Conservation (phyloP, 805 yeast genomes). For the Ogataea wickerhamii region DNA sequence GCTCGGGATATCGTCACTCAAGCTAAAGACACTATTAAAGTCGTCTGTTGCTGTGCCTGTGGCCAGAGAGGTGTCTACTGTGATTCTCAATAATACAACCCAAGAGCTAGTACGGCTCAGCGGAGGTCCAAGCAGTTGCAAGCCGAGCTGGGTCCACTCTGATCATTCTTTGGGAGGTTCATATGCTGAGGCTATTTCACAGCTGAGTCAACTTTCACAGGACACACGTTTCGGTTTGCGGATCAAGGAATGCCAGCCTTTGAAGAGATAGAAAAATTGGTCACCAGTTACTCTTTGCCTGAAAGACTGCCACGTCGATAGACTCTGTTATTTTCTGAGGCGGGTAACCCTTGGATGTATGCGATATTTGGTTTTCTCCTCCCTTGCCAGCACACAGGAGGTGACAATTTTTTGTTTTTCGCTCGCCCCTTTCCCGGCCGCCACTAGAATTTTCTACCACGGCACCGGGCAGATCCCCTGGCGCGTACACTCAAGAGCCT, state of each 20-base stretch:
- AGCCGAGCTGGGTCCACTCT: slow-evolving; percentile 89
- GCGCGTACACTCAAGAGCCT: too few species aligned
- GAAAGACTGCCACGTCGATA: too few species aligned
- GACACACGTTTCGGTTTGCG: slow-evolving; percentile 69
- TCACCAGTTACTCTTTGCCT: too few species aligned
- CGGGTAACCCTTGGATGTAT: too few species aligned
- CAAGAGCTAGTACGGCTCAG: slow-evolving; percentile 70
- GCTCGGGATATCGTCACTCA: slow-evolving; percentile 66
- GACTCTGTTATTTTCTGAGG: too few species aligned
- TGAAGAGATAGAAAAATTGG: slow-evolving; percentile 38
- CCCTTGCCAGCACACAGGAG: not conserved
- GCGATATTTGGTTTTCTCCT: not conserved
- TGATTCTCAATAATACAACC: slow-evolving; percentile 48
- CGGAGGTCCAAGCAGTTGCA: slow-evolving; percentile 67
- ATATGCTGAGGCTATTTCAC: slow-evolving; percentile 42
- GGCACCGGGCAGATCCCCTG: not conserved
- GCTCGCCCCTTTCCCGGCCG: not conserved
- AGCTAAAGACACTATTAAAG: slow-evolving; percentile 59
- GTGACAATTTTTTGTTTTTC: not conserved
- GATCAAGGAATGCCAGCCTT: slow-evolving; percentile 60
- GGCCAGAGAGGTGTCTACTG: slow-evolving; percentile 78
- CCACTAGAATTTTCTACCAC: not conserved
- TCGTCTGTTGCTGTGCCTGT: slow-evolving; percentile 51
- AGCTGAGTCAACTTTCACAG: slow-evolving; percentile 56
- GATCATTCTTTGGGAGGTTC: slow-evolving; percentile 56